phyloP scores from a whole-genome alignment of 805 yeast genomes.

The Cyberlindnera bimundalis region DNA sequence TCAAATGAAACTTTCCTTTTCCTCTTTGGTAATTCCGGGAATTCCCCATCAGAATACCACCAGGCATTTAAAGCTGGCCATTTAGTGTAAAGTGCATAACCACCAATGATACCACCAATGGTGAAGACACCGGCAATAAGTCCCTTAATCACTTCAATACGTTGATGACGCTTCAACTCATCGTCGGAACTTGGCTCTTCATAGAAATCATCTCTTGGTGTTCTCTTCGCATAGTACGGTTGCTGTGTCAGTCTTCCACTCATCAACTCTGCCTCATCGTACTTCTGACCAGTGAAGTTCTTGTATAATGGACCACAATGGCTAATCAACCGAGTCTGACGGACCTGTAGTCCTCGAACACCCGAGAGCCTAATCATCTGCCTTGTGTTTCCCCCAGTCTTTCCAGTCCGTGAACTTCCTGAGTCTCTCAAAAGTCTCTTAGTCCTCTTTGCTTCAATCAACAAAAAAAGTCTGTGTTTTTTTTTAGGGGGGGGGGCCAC shows the following conservation, averaged over 20 bases:
- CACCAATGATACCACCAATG: slow-evolving; percentile 19
- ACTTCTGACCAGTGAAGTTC: slow-evolving; percentile 9
- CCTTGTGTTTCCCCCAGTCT: no score
- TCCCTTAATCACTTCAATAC: slow-evolving; percentile 22
- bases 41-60: slow-evolving; percentile 27
- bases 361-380: no score
- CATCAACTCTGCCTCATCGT: slow-evolving; percentile 33
- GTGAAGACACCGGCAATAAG: slow-evolving; percentile 15
- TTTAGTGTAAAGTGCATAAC: slow-evolving; percentile 10
- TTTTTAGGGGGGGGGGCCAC: no score
- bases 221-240: slow-evolving; percentile 30
- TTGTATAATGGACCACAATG: neutral
- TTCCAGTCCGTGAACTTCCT: no score
- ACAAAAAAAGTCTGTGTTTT: no score
- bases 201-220: slow-evolving; percentile 9
- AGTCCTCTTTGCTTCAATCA: no score
- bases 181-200: slow-evolving; percentile 17
- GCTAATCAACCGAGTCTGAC: neutral
- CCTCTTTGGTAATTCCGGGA: slow-evolving; percentile 22
- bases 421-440: no score
- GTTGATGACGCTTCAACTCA: slow-evolving; percentile 18
- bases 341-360: no score
- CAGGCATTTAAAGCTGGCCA: slow-evolving; percentile 32
- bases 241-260: slow-evolving; percentile 25
- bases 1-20: slow-evolving; percentile 24